Evolutionary conservation across 768 basidiomycete species (phyloP).

Genomic region (Rhodotorula taiwanensis): DNA sequence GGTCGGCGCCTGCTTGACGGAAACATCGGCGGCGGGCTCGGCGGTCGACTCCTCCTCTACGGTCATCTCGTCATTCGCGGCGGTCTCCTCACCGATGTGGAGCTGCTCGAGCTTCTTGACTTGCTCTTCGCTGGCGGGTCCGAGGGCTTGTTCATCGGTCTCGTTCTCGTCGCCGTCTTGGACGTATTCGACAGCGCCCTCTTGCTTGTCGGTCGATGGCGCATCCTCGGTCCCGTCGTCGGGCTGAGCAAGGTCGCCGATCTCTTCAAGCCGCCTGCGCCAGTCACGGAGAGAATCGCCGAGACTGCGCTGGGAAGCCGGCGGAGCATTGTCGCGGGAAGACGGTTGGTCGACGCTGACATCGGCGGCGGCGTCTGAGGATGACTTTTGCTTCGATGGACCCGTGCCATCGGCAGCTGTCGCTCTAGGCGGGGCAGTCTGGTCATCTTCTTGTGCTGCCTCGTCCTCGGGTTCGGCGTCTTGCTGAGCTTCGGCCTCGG

Average conservation of each 20-base stretch:
- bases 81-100: constrained; percentile 64
- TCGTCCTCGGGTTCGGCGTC: constrained; percentile 2
- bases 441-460: constrained; percentile 19
- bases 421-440: constrained; percentile 9
- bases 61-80: constrained; percentile 70
- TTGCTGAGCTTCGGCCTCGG: constrained; percentile 11
- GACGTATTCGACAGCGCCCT: constrained; percentile 62
- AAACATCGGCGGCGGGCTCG: constrained; percentile 33
- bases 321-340: constrained; percentile 11
- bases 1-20: constrained; percentile 17
- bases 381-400: constrained; percentile 26
- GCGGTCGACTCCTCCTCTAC: constrained; percentile 52
- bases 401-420: constrained; percentile 23
- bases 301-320: constrained; percentile 54
- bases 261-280: constrained; percentile 73
- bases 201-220: constrained; percentile 38
- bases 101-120: constrained; percentile 74
- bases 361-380: constrained; percentile 31
- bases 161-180: constrained; percentile 61
- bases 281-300: constrained; percentile 79
- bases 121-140: constrained; percentile 76
- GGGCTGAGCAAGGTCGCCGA: constrained; percentile 52
- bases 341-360: constrained; percentile 9
- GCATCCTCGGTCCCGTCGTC: constrained; percentile 47
- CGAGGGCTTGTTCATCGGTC: constrained; percentile 70